A percentile compares a stretch with the other conserved stretches of the same genome.
Conservation (phyloP, 176 grass and related monocot genomes). For the Phragmites australis region DNA sequence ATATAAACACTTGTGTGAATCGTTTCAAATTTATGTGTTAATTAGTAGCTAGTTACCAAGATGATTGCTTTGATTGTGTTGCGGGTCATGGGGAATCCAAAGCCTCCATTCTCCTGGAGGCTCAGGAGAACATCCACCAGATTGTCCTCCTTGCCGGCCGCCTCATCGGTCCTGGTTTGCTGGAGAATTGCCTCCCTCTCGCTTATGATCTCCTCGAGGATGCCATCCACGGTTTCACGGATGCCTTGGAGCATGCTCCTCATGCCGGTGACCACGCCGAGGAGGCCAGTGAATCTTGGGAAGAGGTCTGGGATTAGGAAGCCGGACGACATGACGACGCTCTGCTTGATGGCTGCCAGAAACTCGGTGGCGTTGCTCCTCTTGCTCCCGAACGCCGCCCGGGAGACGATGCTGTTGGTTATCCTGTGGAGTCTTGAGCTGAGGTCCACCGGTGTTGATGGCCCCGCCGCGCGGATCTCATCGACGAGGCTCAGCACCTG, state of each 20-base stretch:
- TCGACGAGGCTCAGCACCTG: neutral
- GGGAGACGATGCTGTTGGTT: neutral
- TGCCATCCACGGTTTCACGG: conserved; percentile 17
- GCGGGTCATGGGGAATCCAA: conserved; percentile 10
- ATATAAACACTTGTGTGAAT: neutral
- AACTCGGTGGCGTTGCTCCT: conserved; percentile 5
- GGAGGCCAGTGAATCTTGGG: conserved; percentile 14
- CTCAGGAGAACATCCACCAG: conserved; percentile 44
- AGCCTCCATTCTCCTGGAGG: neutral
- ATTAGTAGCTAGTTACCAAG: conserved; percentile 24
- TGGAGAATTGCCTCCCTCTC: neutral
- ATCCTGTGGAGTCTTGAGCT: neutral
- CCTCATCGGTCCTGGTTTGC: neutral
- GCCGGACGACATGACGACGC: neutral
- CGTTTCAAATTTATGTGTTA: no score
- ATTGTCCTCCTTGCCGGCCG: conserved; percentile 1
- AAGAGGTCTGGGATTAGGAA: conserved; percentile 39
- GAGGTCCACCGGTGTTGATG: neutral
- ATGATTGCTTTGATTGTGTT: conserved; percentile 24
- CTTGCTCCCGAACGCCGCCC: neutral
- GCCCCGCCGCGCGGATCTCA: neutral
- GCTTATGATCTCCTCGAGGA: conserved; percentile 37
- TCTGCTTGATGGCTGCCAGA: conserved; percentile 34
- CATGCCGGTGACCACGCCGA: conserved; percentile 33
- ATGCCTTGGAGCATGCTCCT: conserved; percentile 24